Base-by-base conservation (phyloP, 1,284 basidiomycete genomes). In the Tylopilus sp. region DNA sequence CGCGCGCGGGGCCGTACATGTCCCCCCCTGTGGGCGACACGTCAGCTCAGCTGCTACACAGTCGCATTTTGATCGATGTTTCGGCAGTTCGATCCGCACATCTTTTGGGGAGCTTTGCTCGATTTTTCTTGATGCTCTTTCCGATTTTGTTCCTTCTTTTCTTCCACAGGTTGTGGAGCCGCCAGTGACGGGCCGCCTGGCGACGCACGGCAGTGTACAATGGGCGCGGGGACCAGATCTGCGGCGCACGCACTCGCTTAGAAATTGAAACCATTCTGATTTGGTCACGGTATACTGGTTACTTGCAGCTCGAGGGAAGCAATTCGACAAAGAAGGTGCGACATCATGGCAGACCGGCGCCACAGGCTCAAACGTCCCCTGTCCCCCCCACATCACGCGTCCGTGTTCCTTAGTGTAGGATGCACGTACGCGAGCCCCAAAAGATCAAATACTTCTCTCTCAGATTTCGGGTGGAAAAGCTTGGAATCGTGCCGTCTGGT, bases 391-490 rank as follows among this genome's bases (percentile, higher is more conserved):
- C 21, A 23, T 60, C 61, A 86, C 15, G 69, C 66, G 61, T 85
- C 81, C 0, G 85, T 84, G 59, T 88, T 89, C 45, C 86, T 71
- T 66, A 81, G 64, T 1, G 69, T 74, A n/a, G 86, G 83, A 55
- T 83, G 81, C 30, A 91, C 70, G 75, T 81, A 90, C 37, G 81
- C 72, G 40, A 91, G 66, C 0, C 80, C 84, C 9, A 89, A 68
- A 1, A 84, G 67, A 23, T 80, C 74, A 58, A 90, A 90, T 2
- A 86, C 79, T 31, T 87, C 84, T 55, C 77, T 67, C 61, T 89
- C 87, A 39, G 77, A 82, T 51, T 71, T 76, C 4, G 85, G 82
- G 41, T 71, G 70, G 52, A 81, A 77, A 5, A 69, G 60, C 55
- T 77, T 78, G 10, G 81, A 81, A 61, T 89, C 82, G 37, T 77